Percentiles rank a stretch among this genome's conserved stretches.
These are phyloP conservation scores for Dissophora globulifera DNA, from an alignment of 192 early-diverging fungal species.

Conservation along the genomic window DNA sequence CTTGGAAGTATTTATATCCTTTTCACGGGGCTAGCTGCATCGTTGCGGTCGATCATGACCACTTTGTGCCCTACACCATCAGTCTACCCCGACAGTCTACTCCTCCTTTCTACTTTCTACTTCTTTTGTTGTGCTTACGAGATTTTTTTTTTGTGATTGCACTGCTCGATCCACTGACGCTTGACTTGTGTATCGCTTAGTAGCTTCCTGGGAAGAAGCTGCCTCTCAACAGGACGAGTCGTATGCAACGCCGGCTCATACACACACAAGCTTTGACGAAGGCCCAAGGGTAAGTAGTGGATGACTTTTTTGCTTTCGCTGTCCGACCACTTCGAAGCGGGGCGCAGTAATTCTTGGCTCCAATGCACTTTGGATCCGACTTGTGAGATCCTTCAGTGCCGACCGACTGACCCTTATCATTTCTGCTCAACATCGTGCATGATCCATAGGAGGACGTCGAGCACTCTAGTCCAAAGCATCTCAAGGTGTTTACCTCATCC, in stretches of 20 bases:
- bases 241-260: slow-evolving; percentile 41
- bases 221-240: slow-evolving; percentile 21
- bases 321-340: no score
- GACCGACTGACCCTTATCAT: no score
- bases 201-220: slow-evolving; percentile 52
- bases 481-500: slow-evolving; percentile 48
- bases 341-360: not conserved
- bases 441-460: slow-evolving; percentile 21
- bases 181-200: not conserved
- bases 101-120: not conserved
- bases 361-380: no score
- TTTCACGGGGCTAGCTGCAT: not conserved
- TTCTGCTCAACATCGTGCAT: no score
- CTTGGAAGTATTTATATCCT: not conserved
- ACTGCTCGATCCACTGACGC: not conserved
- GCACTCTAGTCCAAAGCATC: slow-evolving; percentile 15
- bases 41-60: no score
- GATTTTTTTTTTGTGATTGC: not conserved
- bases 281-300: slow-evolving; percentile 25
- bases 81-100: no score
- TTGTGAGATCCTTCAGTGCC: no score
- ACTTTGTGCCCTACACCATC: no score
- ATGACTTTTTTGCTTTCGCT: not conserved
- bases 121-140: not conserved
- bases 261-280: slow-evolving; percentile 48